Base-by-base conservation (phyloP, 1,284 basidiomycete species). In the Ceratobasidium theobromae region DNA sequence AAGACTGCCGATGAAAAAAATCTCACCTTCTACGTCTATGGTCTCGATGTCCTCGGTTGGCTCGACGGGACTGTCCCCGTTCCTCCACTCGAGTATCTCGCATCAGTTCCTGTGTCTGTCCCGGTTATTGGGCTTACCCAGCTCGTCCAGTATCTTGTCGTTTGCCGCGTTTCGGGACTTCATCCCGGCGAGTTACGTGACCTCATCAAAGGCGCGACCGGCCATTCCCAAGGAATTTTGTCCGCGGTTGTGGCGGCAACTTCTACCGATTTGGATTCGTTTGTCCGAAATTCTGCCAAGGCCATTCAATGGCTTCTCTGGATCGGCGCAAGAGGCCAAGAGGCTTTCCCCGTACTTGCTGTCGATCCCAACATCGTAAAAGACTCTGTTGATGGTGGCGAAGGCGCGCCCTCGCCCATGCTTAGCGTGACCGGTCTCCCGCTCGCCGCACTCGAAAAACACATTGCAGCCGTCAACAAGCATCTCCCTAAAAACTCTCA, bases 71-170 rank as follows among this genome's bases (percentile, higher is more conserved):
- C 82, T 1, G 74, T 76, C 2, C 79, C 87, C 46, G 87, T 88
- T 58, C 97, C 96, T 2, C 81, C 93, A 0, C 79, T 87, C 66
- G 77, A 88, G n/a, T 99, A 98, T 78, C 83, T 98, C 67, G 95
- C 93, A 14, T 95, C 94, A 12, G 86, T 97, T 69, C 95, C 97
- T n/a, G 79, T 98, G 70, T 98, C 96, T 2, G 85, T 98, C 73
- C 95, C 95, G 41, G 84, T 99, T 67, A 98, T 99, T 75, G 96
- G 96, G 54, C 82, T 98, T 65, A 96, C 95, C 1, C 96, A 99
- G 76, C 88, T 99, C 73, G 85, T 87, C 5, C 96, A 98, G 75
- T 99, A 97, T 77, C 82, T 97, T 69, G 82, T 91, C 65, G 83
- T 88, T 27, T 89, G 89, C 74, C 87, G 86, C 57, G 86, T 91